Evolutionary conservation across 2,329 filamentous ascomycete genomes (phyloP).

Genomic region (Nemania sp.): DNA sequence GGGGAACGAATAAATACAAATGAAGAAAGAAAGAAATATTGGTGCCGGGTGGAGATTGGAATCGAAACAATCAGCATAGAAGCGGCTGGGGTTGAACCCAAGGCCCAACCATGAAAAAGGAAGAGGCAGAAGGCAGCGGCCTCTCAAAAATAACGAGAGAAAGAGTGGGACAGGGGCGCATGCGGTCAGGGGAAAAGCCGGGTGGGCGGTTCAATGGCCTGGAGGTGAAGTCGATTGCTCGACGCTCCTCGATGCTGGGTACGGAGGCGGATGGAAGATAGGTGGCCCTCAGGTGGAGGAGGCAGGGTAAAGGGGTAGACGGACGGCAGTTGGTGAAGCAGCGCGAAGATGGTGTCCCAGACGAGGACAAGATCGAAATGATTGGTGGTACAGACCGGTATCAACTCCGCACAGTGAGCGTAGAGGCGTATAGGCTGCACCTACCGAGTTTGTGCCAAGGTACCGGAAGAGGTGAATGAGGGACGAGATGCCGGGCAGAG

Average conservation of each 20-base stretch:
- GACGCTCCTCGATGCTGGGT: background rate
- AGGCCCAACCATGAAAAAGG: background rate
- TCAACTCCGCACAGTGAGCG: conserved; percentile 1
- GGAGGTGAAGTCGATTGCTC: background rate
- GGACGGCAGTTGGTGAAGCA: background rate
- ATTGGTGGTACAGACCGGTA: conserved; percentile 13
- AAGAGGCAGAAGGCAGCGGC: background rate
- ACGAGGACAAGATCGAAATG: conserved; percentile 23
- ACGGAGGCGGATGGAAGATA: background rate
- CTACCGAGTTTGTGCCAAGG: conserved; percentile 14
- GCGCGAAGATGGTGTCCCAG: background rate
- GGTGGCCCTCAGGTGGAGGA: background rate
- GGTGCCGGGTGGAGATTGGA: conserved; percentile 4
- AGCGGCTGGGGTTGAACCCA: background rate
- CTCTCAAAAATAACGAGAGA: conserved; percentile 6
- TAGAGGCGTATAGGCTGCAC: conserved; percentile 11
- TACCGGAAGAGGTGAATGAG: background rate
- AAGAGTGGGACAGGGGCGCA: background rate
- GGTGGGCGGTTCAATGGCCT: background rate
- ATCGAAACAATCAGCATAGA: background rate
- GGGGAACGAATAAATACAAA: background rate
- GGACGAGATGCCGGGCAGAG: background rate
- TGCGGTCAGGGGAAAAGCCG: background rate
- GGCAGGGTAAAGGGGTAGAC: conserved; percentile 1
- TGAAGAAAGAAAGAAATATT: background rate